Percentiles rank a stretch among this genome's conserved stretches.
These are phyloP conservation scores for Psilocybe subaeruginosa DNA, from an alignment of 768 basidiomycete genomes.

Conservation along the genomic window DNA sequence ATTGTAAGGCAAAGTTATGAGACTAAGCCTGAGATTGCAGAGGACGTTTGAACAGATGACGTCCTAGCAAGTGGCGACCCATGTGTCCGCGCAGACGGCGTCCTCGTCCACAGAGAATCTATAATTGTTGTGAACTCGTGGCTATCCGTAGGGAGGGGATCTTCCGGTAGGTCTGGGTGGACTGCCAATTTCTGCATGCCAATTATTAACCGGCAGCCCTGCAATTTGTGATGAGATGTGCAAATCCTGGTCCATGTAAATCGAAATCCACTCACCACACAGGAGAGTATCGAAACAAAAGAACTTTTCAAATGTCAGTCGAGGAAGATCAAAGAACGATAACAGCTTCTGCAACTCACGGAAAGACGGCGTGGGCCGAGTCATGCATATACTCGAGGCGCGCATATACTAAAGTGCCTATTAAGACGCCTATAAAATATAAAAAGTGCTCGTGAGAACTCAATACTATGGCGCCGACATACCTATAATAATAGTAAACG, in stretches of 20 bases:
- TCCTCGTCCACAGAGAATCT: slow-evolving; percentile 10
- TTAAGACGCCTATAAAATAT: slow-evolving; percentile 8
- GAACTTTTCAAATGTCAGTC: neutral
- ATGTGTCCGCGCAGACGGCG: neutral
- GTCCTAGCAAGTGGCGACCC: slow-evolving; percentile 1
- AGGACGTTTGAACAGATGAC: slow-evolving; percentile 3
- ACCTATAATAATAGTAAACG: slow-evolving; percentile 15
- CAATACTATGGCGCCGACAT: neutral
- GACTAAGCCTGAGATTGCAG: neutral
- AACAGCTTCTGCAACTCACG: slow-evolving; percentile 10
- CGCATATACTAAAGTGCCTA: slow-evolving; percentile 18
- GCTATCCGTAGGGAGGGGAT: neutral
- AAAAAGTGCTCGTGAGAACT: neutral
- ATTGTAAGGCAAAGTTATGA: neutral
- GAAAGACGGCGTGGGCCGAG: slow-evolving; percentile 20
- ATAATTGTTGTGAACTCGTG: slow-evolving; percentile 16
- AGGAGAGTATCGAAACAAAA: slow-evolving; percentile 15
- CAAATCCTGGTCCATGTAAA: neutral
- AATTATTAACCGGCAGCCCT: slow-evolving; percentile 20
- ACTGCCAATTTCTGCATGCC: slow-evolving; percentile 16
- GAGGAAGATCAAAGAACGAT: neutral
- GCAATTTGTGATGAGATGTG: neutral
- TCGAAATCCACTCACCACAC: slow-evolving; percentile 5
- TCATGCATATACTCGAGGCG: slow-evolving; percentile 17
- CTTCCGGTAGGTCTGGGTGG: neutral